phyloP scores from a whole-genome alignment of 1,284 basidiomycete genomes.

The Thelephora terrestris region DNA sequence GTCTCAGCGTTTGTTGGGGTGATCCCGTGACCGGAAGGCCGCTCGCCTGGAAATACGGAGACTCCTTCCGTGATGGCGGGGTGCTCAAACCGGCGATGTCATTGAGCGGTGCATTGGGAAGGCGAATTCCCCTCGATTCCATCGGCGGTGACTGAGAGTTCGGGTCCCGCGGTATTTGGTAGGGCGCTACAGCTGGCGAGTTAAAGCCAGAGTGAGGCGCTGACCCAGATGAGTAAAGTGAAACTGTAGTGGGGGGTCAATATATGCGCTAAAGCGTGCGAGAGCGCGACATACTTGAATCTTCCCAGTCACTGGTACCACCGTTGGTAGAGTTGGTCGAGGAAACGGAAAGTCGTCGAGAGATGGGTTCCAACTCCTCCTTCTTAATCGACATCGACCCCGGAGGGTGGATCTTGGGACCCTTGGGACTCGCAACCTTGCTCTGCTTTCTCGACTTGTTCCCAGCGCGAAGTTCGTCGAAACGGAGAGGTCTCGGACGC shows the following conservation, averaged over 20 bases:
- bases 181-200: conserved; percentile 45
- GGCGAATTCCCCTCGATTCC: conserved; percentile 50
- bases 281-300: conserved; percentile 42
- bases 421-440: conserved; percentile 33
- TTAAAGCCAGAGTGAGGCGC: conserved; percentile 56
- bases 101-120: conserved; percentile 56
- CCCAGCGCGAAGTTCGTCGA: conserved; percentile 74
- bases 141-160: conserved; percentile 50
- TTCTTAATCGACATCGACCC: conserved; percentile 43
- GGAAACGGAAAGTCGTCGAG: conserved; percentile 47
- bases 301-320: conserved; percentile 62
- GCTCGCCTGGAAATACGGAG: conserved; percentile 16
- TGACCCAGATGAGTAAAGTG: conserved; percentile 53
- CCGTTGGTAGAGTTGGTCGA: conserved; percentile 45
- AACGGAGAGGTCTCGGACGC: conserved; percentile 67
- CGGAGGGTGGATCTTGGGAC: conserved; percentile 19
- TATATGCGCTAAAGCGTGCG: not conserved
- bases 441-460: conserved; percentile 65
- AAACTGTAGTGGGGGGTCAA: conserved; percentile 32
- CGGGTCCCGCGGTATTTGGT: conserved; percentile 45
- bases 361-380: conserved; percentile 36
- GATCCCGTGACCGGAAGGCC: conserved; percentile 15
- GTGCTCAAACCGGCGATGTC: conserved; percentile 45
- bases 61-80: conserved; percentile 16
- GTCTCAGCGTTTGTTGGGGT: conserved; percentile 4